These are phyloP conservation scores for Penicillium polonicum DNA, from an alignment of 2,329 filamentous ascomycete genomes.

Conservation along the genomic window DNA sequence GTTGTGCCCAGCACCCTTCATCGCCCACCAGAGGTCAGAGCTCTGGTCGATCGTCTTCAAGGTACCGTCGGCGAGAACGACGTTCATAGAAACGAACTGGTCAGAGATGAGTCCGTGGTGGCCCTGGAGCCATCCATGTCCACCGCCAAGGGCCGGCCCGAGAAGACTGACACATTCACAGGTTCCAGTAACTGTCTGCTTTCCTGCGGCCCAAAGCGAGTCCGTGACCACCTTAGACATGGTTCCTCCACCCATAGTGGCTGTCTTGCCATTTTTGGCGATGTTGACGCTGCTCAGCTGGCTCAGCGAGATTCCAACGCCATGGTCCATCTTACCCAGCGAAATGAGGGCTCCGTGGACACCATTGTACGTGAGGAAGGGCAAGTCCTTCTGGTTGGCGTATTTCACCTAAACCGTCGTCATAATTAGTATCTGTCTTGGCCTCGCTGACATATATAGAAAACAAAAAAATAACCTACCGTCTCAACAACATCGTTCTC, in stretches of 20 bases:
- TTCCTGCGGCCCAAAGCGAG: constrained; percentile 51
- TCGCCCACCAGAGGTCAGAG: constrained; percentile 57
- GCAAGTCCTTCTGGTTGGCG: constrained; percentile 48
- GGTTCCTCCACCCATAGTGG: constrained; percentile 51
- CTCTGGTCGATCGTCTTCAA: constrained; percentile 39
- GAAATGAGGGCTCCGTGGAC: constrained; percentile 54
- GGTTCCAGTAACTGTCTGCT: constrained; percentile 53
- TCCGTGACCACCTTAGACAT: constrained; percentile 50
- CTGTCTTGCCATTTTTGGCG: constrained; percentile 45
- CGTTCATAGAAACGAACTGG: constrained; percentile 52
- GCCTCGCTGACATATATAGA: neutral
- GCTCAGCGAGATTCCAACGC: constrained; percentile 52
- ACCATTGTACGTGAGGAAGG: constrained; percentile 56
- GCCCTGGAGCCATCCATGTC: constrained; percentile 57
- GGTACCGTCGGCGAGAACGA: constrained; percentile 54
- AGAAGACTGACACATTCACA: constrained; percentile 54
- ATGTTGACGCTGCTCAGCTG: constrained; percentile 44
- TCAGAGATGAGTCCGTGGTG: constrained; percentile 55
- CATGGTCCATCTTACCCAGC: constrained; percentile 49
- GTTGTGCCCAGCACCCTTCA: constrained; percentile 59
- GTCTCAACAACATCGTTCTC: constrained; percentile 53
- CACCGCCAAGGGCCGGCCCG: constrained; percentile 57
- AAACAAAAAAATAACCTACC: constrained; percentile 31
- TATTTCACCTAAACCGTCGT: constrained; percentile 41
- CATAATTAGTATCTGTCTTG: constrained; percentile 2